A percentile compares a stretch with the other conserved stretches of the same genome.
Conservation (phyloP, 2,329 filamentous ascomycete species). For the Stemphylium lycopersici region DNA sequence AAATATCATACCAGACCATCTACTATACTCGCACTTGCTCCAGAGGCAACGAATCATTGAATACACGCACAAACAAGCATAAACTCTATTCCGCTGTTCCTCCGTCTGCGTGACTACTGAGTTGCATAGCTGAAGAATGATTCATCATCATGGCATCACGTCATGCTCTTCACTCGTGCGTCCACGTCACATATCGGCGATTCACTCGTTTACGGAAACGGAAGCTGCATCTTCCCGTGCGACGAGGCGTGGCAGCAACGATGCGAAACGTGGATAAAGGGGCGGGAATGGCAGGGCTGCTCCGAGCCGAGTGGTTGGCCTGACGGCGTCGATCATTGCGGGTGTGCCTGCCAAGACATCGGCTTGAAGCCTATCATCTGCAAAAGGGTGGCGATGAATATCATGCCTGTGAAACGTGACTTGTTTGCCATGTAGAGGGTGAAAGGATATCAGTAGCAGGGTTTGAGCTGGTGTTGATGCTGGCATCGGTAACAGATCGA, state of each 20-base stretch:
- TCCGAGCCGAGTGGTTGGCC: slow-evolving; percentile 7
- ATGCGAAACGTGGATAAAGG: slow-evolving; percentile 7
- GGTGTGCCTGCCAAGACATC: slow-evolving; percentile 22
- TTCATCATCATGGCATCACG: background rate
- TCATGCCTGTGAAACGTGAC: background rate
- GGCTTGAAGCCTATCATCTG: background rate
- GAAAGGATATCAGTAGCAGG: background rate
- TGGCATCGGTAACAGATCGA: too few relatives aligned
- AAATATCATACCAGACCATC: slow-evolving; percentile 7
- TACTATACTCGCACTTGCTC: background rate
- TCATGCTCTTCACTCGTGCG: background rate
- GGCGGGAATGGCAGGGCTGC: slow-evolving; percentile 4
- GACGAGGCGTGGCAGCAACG: background rate
- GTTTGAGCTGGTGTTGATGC: background rate
- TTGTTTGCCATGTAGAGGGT: background rate
- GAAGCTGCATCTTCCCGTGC: background rate
- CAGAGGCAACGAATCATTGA: slow-evolving; percentile 4
- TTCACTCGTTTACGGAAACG: background rate
- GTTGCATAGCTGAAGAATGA: background rate
- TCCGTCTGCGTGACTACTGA: background rate
- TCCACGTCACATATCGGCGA: background rate
- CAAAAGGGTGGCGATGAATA: background rate
- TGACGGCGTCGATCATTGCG: slow-evolving; percentile 5
- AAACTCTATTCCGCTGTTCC: background rate
- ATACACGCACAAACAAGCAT: slow-evolving; percentile 3